Base-by-base conservation (phyloP, 805 yeast genomes). In the baker's yeast (Saccharomyces cerevisiae) region DNA sequence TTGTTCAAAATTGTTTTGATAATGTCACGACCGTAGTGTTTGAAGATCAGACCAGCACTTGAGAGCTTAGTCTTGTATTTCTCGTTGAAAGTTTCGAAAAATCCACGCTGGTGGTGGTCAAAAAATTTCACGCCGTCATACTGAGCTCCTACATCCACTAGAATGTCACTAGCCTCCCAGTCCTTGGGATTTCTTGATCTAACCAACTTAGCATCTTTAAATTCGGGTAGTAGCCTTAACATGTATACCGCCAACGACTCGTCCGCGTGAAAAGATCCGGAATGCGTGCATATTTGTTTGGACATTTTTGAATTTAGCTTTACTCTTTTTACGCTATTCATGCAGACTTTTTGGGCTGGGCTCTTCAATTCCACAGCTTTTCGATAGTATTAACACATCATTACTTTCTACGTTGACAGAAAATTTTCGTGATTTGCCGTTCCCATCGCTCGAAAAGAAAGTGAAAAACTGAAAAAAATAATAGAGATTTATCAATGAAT, bases 41-140 rank as follows among this genome's bases (percentile, higher is more conserved):
- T 92, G 76, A 85, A 94, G 21, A 94, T 83, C 57, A 94, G 78
- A 27, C 99, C 99, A 8, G 99, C 99, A 54, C 96, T 87, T 21
- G 96, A 85, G 59, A 94, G 78, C 70, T 89, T 91, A 51, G 98
- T 94, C 56, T 74, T 70, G 66, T 76, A 86, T 8, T 76, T 72
- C 1, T 69, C 76, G 26, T 80, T 80, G 66, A 94, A 92, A 4
- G 86, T 82, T 61, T 86, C 91, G 30, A 73, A 72, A 66, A 94
- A 94, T 21, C 87, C 98, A 59, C 97, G 81, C 75, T 94, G 99
- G 73, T 94, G 99, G 68, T 94, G 99, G 70, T 94, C 99, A 70
- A 89, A 92, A 69, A 77, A 88, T 72, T 91, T 91, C 46, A 75
- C 76, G 13, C 86, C 87, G 49, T 64, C 70, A 70, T 91, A 94